A percentile compares a stretch with the other conserved stretches of the same genome.
Evolutionary conservation across 1,139 yeast species (phyloP).

Genomic region (Nakaseomyces sp.): DNA sequence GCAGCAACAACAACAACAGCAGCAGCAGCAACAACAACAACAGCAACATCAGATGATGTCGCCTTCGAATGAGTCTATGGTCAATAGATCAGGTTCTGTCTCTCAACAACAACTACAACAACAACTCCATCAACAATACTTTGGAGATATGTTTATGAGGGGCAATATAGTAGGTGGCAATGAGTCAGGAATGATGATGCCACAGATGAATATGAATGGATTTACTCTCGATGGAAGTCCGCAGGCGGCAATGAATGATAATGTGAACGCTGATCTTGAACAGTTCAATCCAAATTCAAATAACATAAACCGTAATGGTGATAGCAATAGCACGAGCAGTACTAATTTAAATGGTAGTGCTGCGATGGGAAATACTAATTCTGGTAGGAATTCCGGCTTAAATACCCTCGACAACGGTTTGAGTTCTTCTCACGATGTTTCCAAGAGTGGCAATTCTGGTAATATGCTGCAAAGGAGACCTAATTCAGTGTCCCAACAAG

Average conservation of each 20-base stretch:
- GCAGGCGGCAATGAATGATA: slow-evolving; percentile 4
- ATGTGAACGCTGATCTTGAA: not conserved
- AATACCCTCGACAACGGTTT: not conserved
- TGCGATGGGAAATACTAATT: not conserved
- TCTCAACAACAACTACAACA: slow-evolving; percentile 3
- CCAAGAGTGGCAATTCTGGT: not conserved
- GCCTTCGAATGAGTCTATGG: not conserved
- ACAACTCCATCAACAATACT: slow-evolving; percentile 4
- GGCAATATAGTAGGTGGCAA: not conserved
- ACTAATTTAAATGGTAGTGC: not conserved
- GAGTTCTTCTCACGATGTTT: not conserved
- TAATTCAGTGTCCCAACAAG: not conserved
- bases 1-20: slow-evolving; percentile 1
- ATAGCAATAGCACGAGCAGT: not conserved
- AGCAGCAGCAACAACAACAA: not conserved
- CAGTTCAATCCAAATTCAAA: not conserved
- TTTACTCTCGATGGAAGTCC: slow-evolving; percentile 2
- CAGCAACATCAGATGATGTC: not conserved
- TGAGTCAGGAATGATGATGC: slow-evolving; percentile 4
- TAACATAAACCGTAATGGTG: not conserved
- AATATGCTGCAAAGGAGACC: slow-evolving; percentile 3
- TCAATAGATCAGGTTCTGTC: not conserved
- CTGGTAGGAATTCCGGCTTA: not conserved
- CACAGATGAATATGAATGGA: slow-evolving; percentile 4
- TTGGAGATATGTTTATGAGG: slow-evolving; percentile 4